Conservation (phyloP, 441 rosid genomes). For the Pelargonium myrrhifolium region DNA sequence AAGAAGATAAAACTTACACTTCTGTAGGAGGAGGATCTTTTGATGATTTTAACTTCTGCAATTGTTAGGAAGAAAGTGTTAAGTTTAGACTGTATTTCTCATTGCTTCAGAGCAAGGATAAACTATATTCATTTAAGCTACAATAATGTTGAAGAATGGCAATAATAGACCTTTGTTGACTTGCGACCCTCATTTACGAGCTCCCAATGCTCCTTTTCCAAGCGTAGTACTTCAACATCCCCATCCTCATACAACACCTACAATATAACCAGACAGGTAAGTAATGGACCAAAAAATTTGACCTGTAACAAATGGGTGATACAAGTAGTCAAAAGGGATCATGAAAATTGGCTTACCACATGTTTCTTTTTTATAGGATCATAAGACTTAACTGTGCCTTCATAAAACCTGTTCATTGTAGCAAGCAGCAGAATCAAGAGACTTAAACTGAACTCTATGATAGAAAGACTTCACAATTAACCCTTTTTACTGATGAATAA, state of each 20-base stretch:
- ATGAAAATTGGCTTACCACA: slow-evolving; percentile 54
- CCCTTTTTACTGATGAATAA: not conserved
- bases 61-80: slow-evolving; percentile 23
- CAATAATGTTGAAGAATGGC: slow-evolving; percentile 15
- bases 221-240: slow-evolving; percentile 87
- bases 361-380: slow-evolving; percentile 81
- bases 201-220: slow-evolving; percentile 95
- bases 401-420: slow-evolving; percentile 73
- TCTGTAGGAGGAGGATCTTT: slow-evolving; percentile 37
- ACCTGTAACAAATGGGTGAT: slow-evolving; percentile 2
- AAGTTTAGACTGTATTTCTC: slow-evolving; percentile 16
- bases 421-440: slow-evolving; percentile 19
- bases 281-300: not conserved
- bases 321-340: slow-evolving; percentile 11
- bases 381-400: slow-evolving; percentile 86
- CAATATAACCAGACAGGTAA: slow-evolving; percentile 16
- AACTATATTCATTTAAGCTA: not conserved
- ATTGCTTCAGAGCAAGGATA: slow-evolving; percentile 9
- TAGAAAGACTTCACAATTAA: not conserved
- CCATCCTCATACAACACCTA: slow-evolving; percentile 95
- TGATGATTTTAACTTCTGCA: slow-evolving; percentile 53
- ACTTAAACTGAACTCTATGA: not conserved
- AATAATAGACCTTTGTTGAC: slow-evolving; percentile 52
- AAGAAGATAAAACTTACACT: slow-evolving; percentile 41
- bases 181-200: slow-evolving; percentile 56